A percentile compares a stretch with the other conserved stretches of the same genome.
Evolutionary conservation across 2,329 filamentous ascomycete genomes (phyloP).

Genomic region (Juglanconis oblonga): DNA sequence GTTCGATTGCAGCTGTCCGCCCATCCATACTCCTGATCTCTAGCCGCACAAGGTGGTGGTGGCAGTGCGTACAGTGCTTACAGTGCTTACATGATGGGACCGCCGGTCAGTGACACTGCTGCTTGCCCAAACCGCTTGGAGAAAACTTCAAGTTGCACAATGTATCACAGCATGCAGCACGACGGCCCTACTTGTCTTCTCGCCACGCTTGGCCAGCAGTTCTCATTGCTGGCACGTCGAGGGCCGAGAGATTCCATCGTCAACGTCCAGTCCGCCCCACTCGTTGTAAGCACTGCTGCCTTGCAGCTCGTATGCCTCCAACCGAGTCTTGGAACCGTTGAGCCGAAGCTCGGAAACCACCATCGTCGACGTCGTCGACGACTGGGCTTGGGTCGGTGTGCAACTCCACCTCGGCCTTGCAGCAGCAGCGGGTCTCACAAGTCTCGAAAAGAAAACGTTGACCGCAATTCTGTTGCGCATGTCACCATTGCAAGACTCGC

Average conservation of each 20-base stretch:
- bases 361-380: background rate
- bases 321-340: conserved; percentile 4
- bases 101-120: conserved; percentile 7
- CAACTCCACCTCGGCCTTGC: background rate
- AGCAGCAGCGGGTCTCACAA: background rate
- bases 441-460: background rate
- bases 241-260: background rate
- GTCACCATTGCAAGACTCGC: background rate
- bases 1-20: conserved; percentile 11
- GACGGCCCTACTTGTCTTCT: conserved; percentile 1
- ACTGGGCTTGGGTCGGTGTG: background rate
- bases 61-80: too few relatives aligned
- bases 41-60: background rate
- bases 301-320: conserved; percentile 20
- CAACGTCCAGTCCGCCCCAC: background rate
- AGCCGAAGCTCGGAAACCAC: background rate
- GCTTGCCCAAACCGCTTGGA: conserved; percentile 6
- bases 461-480: background rate
- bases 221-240: conserved; percentile 9
- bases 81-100: conserved; percentile 17
- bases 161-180: conserved; percentile 12
- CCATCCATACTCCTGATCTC: conserved; percentile 5
- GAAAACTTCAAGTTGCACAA: background rate
- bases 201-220: conserved; percentile 11
- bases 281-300: conserved; percentile 12